Base-by-base conservation (phyloP, 441 rosid genomes). In the Breynia disticha region DNA sequence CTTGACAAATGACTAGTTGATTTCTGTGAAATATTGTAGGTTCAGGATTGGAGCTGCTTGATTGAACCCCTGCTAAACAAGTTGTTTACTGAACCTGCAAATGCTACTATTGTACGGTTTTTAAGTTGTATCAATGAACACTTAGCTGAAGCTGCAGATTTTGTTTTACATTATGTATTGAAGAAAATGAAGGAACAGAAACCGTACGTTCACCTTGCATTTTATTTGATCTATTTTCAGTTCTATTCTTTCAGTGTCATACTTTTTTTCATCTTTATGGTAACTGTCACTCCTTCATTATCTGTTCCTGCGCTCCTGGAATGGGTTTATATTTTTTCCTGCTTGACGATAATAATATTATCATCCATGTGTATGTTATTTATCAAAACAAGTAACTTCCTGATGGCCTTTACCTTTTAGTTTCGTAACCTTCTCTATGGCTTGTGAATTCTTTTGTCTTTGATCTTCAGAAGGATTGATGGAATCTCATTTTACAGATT, bases 51-150 rank as follows among this genome's bases (percentile, higher is more conserved):
- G 96, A 75, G 66, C 39, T 43, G 72, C 61, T 72, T 86, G 68
- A 74, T 78, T 62, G 82, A 68, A 45, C 78, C 89, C 39, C 63
- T 91, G 70, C 73, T 87, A 54, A 86, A 84, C 56, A 88, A 91
- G 83, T 76, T 91, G 90, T 88, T 86, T 69, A 63, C 76, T 17
- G 94, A 91, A 76, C 96, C 98, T 70, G 78, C 86, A 67, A 91
- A 91, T 78, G 82, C 89, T 45, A 79, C 63, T 65, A 63, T 87
- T 47, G 86, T 91, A 54, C 83, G 84, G 75, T 91, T 91, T 70
- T 66, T 86, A 63, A 88, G 95, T 59, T 69, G 53, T 64, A 78
- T 86, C 65, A 81, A 77, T 54, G 96, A 91, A 46, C 70, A 79
- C 58, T 66, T 87, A 66, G 90, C 79, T 37, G 79, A 79, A 60